Percentiles rank a stretch among this genome's conserved stretches.
Evolutionary conservation across 495 filamentous ascomycete species (phyloP).

Genomic region (Hyaloscypha hepaticicola): DNA sequence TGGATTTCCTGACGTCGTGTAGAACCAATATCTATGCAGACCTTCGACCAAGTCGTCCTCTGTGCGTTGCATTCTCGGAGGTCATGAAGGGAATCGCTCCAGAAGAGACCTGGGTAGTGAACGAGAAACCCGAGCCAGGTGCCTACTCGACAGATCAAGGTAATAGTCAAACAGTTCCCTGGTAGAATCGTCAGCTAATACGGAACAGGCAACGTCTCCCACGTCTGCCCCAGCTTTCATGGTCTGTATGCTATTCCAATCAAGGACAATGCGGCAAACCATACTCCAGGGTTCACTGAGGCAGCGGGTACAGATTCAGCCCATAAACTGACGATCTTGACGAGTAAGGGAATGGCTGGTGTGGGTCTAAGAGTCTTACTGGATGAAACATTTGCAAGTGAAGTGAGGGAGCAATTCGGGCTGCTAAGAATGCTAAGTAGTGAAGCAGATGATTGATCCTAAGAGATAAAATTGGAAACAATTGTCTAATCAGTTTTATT

Average conservation of each 20-base stretch:
- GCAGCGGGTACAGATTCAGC: conserved; percentile 51
- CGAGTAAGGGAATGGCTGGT: conserved; percentile 57
- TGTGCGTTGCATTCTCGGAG: conserved; percentile 51
- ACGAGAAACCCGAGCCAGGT: conserved; percentile 44
- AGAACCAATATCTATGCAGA: conserved; percentile 51
- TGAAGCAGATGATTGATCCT: too few species aligned
- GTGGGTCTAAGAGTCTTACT: conserved; percentile 48
- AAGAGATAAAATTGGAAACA: too few species aligned
- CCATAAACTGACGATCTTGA: conserved; percentile 45
- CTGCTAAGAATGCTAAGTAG: neutral
- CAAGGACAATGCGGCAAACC: conserved; percentile 46
- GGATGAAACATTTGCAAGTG: conserved; percentile 46
- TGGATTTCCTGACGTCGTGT: conserved; percentile 18
- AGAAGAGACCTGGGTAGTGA: conserved; percentile 30
- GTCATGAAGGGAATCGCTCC: conserved; percentile 44
- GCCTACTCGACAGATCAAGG: conserved; percentile 23
- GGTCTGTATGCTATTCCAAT: conserved; percentile 53
- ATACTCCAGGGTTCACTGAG: conserved; percentile 53
- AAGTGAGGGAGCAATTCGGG: conserved; percentile 42
- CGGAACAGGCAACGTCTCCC: conserved; percentile 56
- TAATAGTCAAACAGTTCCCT: neutral
- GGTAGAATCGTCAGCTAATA: neutral
- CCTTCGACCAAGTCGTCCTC: conserved; percentile 45
- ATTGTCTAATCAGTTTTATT: too few species aligned
- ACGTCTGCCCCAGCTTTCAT: conserved; percentile 57